Conservation (phyloP, 768 basidiomycete species). For the Mycena venus region DNA sequence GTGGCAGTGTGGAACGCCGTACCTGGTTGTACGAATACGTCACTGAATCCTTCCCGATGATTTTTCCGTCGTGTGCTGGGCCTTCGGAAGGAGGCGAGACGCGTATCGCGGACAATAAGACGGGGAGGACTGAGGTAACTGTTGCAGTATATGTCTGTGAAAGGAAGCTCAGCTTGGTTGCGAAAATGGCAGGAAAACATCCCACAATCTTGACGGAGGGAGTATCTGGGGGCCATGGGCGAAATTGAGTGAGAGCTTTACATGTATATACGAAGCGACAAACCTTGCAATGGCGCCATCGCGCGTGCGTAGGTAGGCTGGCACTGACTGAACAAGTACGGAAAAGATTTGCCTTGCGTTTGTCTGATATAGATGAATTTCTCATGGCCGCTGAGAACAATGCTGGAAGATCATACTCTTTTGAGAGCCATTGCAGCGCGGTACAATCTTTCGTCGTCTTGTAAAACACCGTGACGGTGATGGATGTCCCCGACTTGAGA, state of each 20-base stretch:
- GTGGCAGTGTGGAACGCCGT: too few relatives aligned
- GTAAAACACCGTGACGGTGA: constrained; percentile 75
- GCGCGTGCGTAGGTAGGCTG: constrained; percentile 92
- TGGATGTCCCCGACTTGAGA: constrained; percentile 56
- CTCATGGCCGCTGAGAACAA: constrained; percentile 11
- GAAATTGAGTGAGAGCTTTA: background rate
- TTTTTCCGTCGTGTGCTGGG: constrained; percentile 79
- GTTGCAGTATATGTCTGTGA: constrained; percentile 86
- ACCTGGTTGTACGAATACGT: constrained; percentile 87
- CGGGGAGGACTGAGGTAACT: constrained; percentile 85
- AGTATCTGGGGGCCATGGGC: constrained; percentile 67
- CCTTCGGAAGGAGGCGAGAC: constrained; percentile 81
- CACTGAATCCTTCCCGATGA: constrained; percentile 79
- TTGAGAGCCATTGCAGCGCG: constrained; percentile 90
- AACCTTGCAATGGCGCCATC: constrained; percentile 83
- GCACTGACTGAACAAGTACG: constrained; percentile 93
- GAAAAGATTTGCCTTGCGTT: constrained; percentile 87
- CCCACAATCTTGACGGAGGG: constrained; percentile 88
- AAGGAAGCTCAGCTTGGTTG: background rate
- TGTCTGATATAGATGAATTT: constrained; percentile 59
- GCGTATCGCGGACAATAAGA: constrained; percentile 87
- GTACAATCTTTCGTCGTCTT: constrained; percentile 80
- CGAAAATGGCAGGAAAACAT: background rate
- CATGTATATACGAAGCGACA: background rate
- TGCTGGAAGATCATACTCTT: constrained; percentile 66